Percentiles rank a stretch among this genome's conserved stretches.
phyloP scores from a whole-genome alignment of 352 stramenopile species.

The Paralagenidium karlingii region DNA sequence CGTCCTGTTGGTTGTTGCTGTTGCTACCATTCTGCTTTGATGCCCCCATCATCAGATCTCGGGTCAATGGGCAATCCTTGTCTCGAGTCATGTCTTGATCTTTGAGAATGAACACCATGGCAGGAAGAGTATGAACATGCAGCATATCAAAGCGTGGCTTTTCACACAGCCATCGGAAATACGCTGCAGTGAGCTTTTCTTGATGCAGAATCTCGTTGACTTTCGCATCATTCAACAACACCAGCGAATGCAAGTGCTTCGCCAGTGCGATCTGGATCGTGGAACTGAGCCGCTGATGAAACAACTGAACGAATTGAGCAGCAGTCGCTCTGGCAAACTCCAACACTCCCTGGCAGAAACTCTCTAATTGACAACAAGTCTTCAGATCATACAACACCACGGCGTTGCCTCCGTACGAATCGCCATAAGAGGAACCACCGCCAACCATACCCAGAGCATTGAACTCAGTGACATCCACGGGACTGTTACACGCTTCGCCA shows the following conservation, averaged over 20 bases:
- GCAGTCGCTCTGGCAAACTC: too few relatives aligned
- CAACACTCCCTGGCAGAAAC: too few relatives aligned
- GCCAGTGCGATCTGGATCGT: slow-evolving; percentile 71
- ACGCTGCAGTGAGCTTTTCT: slow-evolving; percentile 41
- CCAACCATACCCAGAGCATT: too few relatives aligned
- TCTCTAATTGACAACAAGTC: too few relatives aligned
- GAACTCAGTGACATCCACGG: too few relatives aligned
- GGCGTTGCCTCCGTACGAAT: too few relatives aligned
- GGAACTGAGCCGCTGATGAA: too few relatives aligned
- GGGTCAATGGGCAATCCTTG: slow-evolving; percentile 58
- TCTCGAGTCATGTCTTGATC: slow-evolving; percentile 45
- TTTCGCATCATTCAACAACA: slow-evolving; percentile 44
- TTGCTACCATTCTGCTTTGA: background rate
- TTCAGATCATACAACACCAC: too few relatives aligned
- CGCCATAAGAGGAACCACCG: too few relatives aligned
- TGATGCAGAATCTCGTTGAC: slow-evolving; percentile 57
- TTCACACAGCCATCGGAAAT: slow-evolving; percentile 45
- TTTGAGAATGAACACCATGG: slow-evolving; percentile 65
- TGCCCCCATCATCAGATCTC: slow-evolving; percentile 48
- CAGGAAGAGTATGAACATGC: slow-evolving; percentile 72
- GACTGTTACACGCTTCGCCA: too few relatives aligned
- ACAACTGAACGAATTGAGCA: too few relatives aligned
- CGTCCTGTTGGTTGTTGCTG: slow-evolving; percentile 10
- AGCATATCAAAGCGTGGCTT: slow-evolving; percentile 77
- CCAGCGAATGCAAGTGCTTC: slow-evolving; percentile 72